Evolutionary conservation across 1,284 basidiomycete species (phyloP).

Genomic region (Ustilago lituana): DNA sequence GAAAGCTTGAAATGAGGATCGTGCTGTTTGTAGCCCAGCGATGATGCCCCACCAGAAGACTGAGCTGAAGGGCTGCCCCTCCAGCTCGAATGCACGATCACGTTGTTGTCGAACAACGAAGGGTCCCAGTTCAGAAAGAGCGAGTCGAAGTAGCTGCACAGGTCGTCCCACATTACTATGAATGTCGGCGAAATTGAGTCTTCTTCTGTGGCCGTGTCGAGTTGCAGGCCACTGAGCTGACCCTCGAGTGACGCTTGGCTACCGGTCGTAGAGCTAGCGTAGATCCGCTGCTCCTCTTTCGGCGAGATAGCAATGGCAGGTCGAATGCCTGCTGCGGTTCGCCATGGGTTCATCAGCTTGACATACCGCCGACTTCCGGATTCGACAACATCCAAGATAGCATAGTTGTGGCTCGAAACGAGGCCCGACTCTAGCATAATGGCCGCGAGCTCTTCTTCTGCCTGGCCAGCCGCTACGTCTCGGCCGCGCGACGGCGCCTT

Average conservation of each 20-base stretch:
- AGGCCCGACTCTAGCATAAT: conserved; percentile 20
- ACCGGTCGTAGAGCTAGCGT: neutral
- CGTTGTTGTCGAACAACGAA: conserved; percentile 71
- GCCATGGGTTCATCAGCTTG: conserved; percentile 62
- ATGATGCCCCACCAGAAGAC: neutral
- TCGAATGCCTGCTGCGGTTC: conserved; percentile 18
- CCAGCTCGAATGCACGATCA: conserved; percentile 77
- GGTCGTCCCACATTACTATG: conserved; percentile 75
- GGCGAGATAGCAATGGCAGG: conserved; percentile 16
- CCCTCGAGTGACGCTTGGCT: neutral
- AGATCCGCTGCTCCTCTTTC: conserved; percentile 12
- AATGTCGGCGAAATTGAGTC: conserved; percentile 10
- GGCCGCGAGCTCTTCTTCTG: neutral
- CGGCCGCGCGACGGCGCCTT: conserved; percentile 1
- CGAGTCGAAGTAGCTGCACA: conserved; percentile 80
- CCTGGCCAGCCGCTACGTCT: neutral
- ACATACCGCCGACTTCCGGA: conserved; percentile 33
- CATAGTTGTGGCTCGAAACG: conserved; percentile 58
- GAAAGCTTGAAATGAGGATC: conserved; percentile 48
- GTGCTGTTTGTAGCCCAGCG: conserved; percentile 16
- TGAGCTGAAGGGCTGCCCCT: neutral
- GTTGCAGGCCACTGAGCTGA: neutral
- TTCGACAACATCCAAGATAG: conserved; percentile 40
- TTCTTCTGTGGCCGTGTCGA: neutral
- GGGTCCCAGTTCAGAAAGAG: conserved; percentile 91